Conservation (phyloP, 192 early-diverging fungal genomes). For the Coemansia sp. region DNA sequence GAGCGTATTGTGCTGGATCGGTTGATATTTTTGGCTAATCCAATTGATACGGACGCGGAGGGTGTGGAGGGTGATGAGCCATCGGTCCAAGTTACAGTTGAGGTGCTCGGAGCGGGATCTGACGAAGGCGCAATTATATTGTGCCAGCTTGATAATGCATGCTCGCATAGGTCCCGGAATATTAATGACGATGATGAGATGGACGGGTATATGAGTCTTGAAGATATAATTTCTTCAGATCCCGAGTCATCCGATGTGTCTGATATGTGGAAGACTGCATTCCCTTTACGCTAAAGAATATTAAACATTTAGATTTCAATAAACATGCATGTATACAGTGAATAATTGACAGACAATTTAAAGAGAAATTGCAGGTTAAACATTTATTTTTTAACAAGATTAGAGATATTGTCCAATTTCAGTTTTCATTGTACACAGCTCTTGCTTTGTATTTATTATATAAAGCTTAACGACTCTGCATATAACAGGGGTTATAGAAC, state of each 20-base stretch:
- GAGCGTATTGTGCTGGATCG: constrained; percentile 11
- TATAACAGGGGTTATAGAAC: too few species aligned
- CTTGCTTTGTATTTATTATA: not conserved
- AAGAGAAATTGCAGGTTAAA: not conserved
- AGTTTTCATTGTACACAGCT: too few species aligned
- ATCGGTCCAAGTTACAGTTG: constrained; percentile 1
- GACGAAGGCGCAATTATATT: constrained; percentile 40
- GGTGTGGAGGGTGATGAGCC: not conserved
- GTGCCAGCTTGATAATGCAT: constrained; percentile 22
- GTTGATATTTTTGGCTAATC: constrained; percentile 6
- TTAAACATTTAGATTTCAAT: not conserved
- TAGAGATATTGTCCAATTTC: too few species aligned
- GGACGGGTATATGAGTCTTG: constrained; percentile 32
- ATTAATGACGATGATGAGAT: not conserved
- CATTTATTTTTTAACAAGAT: not conserved
- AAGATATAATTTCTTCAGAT: constrained; percentile 43
- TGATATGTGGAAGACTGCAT: constrained; percentile 10
- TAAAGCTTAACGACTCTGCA: not conserved
- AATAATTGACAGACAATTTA: not conserved
- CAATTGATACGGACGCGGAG: not conserved
- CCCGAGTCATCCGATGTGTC: constrained; percentile 26
- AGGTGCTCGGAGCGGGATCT: constrained; percentile 33
- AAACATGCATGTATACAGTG: not conserved
- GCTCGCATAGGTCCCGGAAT: not conserved
- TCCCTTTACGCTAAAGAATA: not conserved